Conservation (phyloP, 192 early-diverging fungal genomes). For the Umbelopsis isabellina region DNA sequence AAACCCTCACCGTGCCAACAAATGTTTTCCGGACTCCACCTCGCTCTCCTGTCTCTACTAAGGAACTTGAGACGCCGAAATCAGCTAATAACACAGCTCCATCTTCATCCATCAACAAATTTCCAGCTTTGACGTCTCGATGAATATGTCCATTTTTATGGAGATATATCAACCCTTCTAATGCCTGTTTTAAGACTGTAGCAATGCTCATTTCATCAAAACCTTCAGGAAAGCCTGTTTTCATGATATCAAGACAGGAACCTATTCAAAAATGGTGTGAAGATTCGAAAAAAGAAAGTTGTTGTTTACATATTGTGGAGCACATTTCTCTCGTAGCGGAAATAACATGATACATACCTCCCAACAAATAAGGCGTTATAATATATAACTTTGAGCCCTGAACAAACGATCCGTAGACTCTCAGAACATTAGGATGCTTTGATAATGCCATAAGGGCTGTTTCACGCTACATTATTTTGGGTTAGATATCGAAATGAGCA, state of each 20-base stretch:
- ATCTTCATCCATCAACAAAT: conserved; percentile 68
- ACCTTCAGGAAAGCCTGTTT: conserved; percentile 79
- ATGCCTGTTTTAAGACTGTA: conserved; percentile 77
- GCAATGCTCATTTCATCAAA: conserved; percentile 81
- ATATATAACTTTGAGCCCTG: conserved; percentile 79
- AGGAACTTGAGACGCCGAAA: conserved; percentile 71
- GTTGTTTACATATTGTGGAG: not conserved
- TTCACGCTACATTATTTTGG: conserved; percentile 57
- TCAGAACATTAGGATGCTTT: conserved; percentile 84
- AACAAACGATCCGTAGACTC: conserved; percentile 85
- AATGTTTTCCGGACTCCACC: conserved; percentile 67
- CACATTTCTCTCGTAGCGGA: not conserved
- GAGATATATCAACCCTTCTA: conserved; percentile 67
- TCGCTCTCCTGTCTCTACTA: conserved; percentile 68
- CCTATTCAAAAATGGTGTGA: conserved; percentile 43
- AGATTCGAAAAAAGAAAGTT: conserved; percentile 5
- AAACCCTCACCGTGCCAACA: conserved; percentile 65
- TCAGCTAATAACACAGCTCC: conserved; percentile 66
- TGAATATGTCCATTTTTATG: conserved; percentile 73
- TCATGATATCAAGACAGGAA: conserved; percentile 89
- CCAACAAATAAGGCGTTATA: conserved; percentile 81
- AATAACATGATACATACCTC: conserved; percentile 45
- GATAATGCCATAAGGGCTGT: conserved; percentile 86
- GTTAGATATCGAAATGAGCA: not conserved
- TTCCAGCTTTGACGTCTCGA: conserved; percentile 75